Conservation (phyloP, 768 basidiomycete genomes). For the Naematelia aurantialba region DNA sequence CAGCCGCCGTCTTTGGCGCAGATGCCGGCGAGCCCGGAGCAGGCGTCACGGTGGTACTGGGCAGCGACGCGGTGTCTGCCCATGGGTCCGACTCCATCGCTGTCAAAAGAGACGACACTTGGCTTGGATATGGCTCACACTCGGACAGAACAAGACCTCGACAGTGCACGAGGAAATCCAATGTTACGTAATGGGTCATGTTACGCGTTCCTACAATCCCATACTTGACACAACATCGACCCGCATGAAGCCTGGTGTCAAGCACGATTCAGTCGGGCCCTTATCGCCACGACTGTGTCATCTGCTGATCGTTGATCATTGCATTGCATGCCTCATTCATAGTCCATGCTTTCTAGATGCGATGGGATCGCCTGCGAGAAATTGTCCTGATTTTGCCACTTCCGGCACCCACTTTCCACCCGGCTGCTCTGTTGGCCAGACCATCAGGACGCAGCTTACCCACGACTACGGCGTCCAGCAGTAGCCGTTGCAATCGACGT, state of each 20-base stretch:
- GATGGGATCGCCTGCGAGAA: background rate
- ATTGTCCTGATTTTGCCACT: background rate
- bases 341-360: background rate
- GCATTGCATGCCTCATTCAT: background rate
- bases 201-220: too few species aligned
- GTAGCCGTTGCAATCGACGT: background rate
- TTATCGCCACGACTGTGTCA: too few species aligned
- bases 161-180: too few species aligned
- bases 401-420: background rate
- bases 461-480: background rate
- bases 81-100: slow-evolving; percentile 40
- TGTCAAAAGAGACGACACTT: background rate
- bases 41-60: background rate
- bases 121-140: background rate
- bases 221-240: too few species aligned
- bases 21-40: background rate
- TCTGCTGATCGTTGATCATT: too few species aligned
- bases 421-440: background rate
- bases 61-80: slow-evolving; percentile 35
- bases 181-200: too few species aligned
- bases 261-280: too few species aligned
- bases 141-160: too few species aligned
- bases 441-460: background rate
- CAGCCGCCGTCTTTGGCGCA: background rate
- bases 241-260: too few species aligned